phyloP scores from a whole-genome alignment of 106 monocot species.

The Posidonia australis region DNA sequence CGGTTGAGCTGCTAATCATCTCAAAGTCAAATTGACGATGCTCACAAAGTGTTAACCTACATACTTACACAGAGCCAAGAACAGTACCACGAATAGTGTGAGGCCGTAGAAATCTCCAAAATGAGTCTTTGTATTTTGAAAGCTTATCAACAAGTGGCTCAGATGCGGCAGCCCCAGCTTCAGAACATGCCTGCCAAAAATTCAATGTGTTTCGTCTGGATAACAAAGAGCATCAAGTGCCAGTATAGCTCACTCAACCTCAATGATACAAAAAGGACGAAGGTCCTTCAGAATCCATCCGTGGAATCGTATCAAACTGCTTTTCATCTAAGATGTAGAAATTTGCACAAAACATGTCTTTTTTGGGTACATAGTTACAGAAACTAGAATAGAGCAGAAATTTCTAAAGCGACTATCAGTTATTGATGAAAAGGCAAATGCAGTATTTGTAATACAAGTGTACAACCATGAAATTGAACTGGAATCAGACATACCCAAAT shows the following conservation, averaged over 20 bases:
- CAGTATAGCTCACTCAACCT: not conserved
- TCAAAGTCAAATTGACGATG: not conserved
- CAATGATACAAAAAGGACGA: not conserved
- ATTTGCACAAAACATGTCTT: no score
- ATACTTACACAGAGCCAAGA: slow-evolving; percentile 73
- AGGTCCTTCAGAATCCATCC: no score
- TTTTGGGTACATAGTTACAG: no score
- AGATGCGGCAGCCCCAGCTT: slow-evolving; percentile 43
- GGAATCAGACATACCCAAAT: not conserved
- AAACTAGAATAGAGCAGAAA: no score
- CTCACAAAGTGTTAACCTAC: not conserved
- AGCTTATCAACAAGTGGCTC: slow-evolving; percentile 36
- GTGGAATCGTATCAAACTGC: no score
- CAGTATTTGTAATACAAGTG: no score
- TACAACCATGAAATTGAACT: not conserved
- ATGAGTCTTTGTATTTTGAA: slow-evolving; percentile 42
- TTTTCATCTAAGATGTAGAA: no score
- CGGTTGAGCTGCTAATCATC: not conserved
- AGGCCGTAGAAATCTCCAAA: slow-evolving; percentile 94
- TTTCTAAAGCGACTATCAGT: no score
- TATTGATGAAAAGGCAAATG: no score
- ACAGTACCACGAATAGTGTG: slow-evolving; percentile 97
- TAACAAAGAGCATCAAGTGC: no score
- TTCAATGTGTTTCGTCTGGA: not conserved
- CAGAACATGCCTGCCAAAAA: slow-evolving; percentile 46